These are phyloP conservation scores for Larix kaempferi DNA, from an alignment of 75 land plant genomes.

Conservation along the genomic window DNA sequence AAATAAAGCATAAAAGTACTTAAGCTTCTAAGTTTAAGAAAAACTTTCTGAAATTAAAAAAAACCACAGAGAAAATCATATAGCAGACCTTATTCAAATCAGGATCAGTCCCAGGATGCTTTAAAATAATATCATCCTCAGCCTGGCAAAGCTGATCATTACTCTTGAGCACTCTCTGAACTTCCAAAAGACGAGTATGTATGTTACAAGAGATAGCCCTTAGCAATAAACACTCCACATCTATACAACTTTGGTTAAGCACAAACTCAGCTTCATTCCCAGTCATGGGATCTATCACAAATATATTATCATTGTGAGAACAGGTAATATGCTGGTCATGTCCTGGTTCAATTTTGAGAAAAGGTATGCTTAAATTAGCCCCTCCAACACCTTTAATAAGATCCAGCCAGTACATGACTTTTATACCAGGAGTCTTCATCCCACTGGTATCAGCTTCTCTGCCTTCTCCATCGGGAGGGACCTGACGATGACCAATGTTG, in stretches of 20 bases:
- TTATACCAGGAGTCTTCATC: constrained; percentile 75
- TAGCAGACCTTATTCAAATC: constrained; percentile 33
- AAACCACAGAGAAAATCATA: too few species aligned
- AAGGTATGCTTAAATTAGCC: constrained; percentile 50
- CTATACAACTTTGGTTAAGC: constrained; percentile 84
- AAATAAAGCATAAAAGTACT: too few species aligned
- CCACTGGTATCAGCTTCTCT: constrained; percentile 61
- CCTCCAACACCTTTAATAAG: constrained; percentile 36
- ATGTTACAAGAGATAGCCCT: constrained; percentile 76
- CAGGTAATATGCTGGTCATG: constrained; percentile 73
- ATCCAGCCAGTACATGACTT: constrained; percentile 88
- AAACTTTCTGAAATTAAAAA: too few species aligned
- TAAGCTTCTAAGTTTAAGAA: too few species aligned
- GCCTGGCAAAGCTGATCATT: constrained; percentile 51
- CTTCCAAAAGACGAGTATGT: constrained; percentile 90
- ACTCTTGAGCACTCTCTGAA: constrained; percentile 64
- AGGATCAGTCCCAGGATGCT: constrained; percentile 26
- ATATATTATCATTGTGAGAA: constrained; percentile 48
- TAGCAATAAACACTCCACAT: constrained; percentile 84
- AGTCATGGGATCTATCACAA: constrained; percentile 72
- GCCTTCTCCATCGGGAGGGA: constrained; percentile 27
- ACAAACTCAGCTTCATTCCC: constrained; percentile 77
- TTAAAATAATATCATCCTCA: constrained; percentile 64
- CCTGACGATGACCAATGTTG: constrained; percentile 27
- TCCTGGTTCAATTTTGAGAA: constrained; percentile 83